Percentiles rank a stretch among this genome's conserved stretches.
Conservation (phyloP, 495 filamentous ascomycete genomes). For the Daldinia childiae region DNA sequence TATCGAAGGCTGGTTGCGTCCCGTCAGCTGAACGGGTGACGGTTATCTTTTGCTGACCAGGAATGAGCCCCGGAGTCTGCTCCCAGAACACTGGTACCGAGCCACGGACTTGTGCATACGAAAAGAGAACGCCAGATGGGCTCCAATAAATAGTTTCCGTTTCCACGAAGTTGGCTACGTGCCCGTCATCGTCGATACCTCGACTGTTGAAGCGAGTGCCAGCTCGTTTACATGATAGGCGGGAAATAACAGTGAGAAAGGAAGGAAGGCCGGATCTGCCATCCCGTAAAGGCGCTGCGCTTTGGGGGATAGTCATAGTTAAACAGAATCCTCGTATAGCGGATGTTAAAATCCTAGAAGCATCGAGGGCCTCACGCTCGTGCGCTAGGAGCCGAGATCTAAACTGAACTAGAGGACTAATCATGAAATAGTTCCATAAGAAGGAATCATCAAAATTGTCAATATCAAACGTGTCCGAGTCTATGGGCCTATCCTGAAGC, state of each 20-base stretch:
- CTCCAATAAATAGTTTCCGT: slow-evolving; percentile 78
- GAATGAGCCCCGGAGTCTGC: slow-evolving; percentile 85
- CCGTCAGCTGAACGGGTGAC: slow-evolving; percentile 90
- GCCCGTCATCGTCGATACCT: slow-evolving; percentile 96
- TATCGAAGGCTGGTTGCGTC: slow-evolving; percentile 93
- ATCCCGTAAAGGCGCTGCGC: slow-evolving; percentile 61
- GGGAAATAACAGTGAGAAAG: slow-evolving; percentile 85
- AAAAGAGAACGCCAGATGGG: slow-evolving; percentile 80
- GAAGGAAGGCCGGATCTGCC: slow-evolving; percentile 79
- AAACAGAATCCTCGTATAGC: slow-evolving; percentile 92
- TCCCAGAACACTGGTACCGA: slow-evolving; percentile 98
- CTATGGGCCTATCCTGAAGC: slow-evolving; percentile 77
- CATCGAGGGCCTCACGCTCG: slow-evolving; percentile 80
- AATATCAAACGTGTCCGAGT: slow-evolving; percentile 74
- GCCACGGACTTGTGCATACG: slow-evolving; percentile 90
- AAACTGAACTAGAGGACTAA: slow-evolving; percentile 87
- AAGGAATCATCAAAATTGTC: slow-evolving; percentile 88
- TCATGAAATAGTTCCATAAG: slow-evolving; percentile 99
- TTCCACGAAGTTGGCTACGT: slow-evolving; percentile 89
- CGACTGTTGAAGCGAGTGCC: slow-evolving; percentile 96
- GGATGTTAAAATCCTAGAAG: slow-evolving; percentile 87
- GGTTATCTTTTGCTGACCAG: slow-evolving; percentile 93
- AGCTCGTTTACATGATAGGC: slow-evolving; percentile 88
- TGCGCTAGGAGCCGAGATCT: slow-evolving; percentile 76
- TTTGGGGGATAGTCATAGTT: slow-evolving; percentile 80